These are phyloP conservation scores for Rutidosis leptorrhynchoides DNA, from an alignment of 129 eudicot species.

Conservation along the genomic window DNA sequence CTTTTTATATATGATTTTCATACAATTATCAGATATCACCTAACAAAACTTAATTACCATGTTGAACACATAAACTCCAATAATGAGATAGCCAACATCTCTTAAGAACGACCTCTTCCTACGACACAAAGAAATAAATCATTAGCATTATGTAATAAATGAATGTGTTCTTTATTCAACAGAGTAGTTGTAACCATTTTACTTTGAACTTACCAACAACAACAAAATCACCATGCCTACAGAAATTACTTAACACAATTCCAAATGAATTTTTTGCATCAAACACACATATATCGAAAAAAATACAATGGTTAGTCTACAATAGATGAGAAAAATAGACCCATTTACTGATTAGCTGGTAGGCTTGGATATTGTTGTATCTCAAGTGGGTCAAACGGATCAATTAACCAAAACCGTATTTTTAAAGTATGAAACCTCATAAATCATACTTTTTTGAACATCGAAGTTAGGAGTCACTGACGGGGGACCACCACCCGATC, in stretches of 20 bases:
- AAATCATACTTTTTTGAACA: too few species aligned
- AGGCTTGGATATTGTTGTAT: neutral
- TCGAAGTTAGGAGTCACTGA: too few species aligned
- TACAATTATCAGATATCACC: neutral
- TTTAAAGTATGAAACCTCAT: neutral
- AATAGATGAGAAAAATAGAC: neutral
- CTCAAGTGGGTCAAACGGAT: neutral
- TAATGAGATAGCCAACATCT: conserved; percentile 89
- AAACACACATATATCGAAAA: neutral
- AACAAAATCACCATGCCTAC: neutral
- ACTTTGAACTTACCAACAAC: neutral
- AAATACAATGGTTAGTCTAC: conserved; percentile 4
- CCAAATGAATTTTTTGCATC: neutral
- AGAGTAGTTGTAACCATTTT: neutral
- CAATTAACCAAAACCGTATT: neutral
- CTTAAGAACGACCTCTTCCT: conserved; percentile 92
- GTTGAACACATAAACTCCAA: conserved; percentile 71
- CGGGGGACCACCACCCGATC: too few species aligned
- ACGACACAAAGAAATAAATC: conserved; percentile 21
- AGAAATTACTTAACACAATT: neutral
- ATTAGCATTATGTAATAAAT: conserved; percentile 27
- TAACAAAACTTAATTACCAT: conserved; percentile 45
- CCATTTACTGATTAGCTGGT: neutral
- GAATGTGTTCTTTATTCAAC: neutral
- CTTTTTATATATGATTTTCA: too few species aligned